Conservation (phyloP, 1,139 yeast genomes). For the Zhuliangozyma parablackwelliae region DNA sequence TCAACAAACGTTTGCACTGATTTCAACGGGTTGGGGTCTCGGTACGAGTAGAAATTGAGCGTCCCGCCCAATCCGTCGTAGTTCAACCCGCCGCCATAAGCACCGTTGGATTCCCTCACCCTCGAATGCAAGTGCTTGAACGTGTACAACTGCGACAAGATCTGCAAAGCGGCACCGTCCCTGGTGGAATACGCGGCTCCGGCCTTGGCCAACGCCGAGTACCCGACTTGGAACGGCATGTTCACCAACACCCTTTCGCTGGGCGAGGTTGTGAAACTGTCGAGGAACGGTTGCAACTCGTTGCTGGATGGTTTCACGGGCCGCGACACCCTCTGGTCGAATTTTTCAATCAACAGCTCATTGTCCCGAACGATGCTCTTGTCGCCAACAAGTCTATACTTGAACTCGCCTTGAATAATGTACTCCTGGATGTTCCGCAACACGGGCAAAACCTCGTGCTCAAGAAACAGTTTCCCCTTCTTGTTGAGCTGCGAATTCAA, state of each 20-base stretch:
- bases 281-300: slow-evolving; percentile 9
- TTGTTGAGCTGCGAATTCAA: slow-evolving; percentile 49
- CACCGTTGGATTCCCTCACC: slow-evolving; percentile 94
- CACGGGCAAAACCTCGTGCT: slow-evolving; percentile 56
- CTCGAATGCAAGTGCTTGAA: slow-evolving; percentile 85
- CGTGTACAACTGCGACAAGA: slow-evolving; percentile 74
- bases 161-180: slow-evolving; percentile 84
- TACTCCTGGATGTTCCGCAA: slow-evolving; percentile 51
- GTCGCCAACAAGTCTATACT: slow-evolving; percentile 61
- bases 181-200: slow-evolving; percentile 66
- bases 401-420: slow-evolving; percentile 37
- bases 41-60: slow-evolving; percentile 79
- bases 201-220: slow-evolving; percentile 62
- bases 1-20: slow-evolving; percentile 59
- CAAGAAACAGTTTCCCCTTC: slow-evolving; percentile 49
- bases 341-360: slow-evolving; percentile 35
- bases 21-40: slow-evolving; percentile 84
- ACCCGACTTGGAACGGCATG: slow-evolving; percentile 87
- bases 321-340: slow-evolving; percentile 19
- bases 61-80: slow-evolving; percentile 81
- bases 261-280: slow-evolving; percentile 9
- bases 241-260: slow-evolving; percentile 46
- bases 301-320: too few species aligned
- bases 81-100: slow-evolving; percentile 92
- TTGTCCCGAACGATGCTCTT: slow-evolving; percentile 34